Evolutionary conservation across 2,329 filamentous ascomycete species (phyloP).

Genomic region (Diplodia mutila): DNA sequence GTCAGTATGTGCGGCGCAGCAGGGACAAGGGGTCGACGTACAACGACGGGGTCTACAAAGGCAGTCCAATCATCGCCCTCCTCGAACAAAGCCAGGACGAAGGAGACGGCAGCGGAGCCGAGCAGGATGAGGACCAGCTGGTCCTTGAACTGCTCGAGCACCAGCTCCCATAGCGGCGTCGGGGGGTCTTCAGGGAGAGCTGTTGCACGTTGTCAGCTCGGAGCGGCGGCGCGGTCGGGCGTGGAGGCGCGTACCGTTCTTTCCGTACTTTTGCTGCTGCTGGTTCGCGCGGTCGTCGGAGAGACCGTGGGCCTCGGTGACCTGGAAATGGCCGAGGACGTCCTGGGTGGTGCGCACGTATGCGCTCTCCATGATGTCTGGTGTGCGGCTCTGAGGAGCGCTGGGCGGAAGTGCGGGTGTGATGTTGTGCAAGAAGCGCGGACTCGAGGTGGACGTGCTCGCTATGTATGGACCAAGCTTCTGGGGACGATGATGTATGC

Average conservation of each 20-base stretch:
- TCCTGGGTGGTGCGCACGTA: constrained; percentile 55
- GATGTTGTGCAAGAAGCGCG: background rate
- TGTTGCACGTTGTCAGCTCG: constrained; percentile 39
- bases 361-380: constrained; percentile 56
- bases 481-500: constrained; percentile 24
- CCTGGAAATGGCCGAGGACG: constrained; percentile 57
- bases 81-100: constrained; percentile 90
- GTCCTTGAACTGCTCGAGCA: constrained; percentile 98
- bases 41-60: constrained; percentile 93
- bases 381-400: background rate
- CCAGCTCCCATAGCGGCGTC: constrained; percentile 93
- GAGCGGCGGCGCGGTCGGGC: constrained; percentile 27
- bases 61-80: constrained; percentile 93
- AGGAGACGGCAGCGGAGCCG: constrained; percentile 89
- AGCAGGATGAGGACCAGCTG: constrained; percentile 95
- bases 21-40: constrained; percentile 55
- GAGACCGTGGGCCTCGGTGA: constrained; percentile 55
- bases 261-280: constrained; percentile 55
- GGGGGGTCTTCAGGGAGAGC: constrained; percentile 86
- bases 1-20: constrained; percentile 28
- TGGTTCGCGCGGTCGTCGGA: constrained; percentile 53
- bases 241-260: constrained; percentile 52
- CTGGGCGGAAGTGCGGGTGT: background rate
- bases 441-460: constrained; percentile 24
- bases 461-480: constrained; percentile 25